These are phyloP conservation scores for Trichophyton schoenleinii DNA, from an alignment of 2,329 filamentous ascomycete genomes.

Conservation along the genomic window DNA sequence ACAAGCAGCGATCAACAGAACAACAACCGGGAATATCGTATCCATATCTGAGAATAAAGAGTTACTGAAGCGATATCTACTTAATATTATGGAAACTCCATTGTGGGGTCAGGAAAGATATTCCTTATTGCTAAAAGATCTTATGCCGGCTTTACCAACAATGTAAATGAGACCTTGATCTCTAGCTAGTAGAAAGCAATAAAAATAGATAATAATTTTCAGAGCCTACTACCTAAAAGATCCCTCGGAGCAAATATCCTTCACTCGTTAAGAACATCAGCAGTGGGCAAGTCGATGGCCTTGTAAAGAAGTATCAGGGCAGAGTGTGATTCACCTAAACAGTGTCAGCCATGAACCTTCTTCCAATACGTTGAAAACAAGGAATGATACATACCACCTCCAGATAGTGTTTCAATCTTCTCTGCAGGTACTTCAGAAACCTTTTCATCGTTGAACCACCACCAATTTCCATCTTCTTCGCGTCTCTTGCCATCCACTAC, in stretches of 20 bases:
- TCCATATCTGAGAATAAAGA: background rate
- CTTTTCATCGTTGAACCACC: constrained; percentile 99
- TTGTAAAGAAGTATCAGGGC: constrained; percentile 40
- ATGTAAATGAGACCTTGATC: background rate
- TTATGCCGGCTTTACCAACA: background rate
- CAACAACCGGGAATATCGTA: background rate
- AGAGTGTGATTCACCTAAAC: constrained; percentile 38
- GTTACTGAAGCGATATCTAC: background rate
- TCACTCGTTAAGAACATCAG: constrained; percentile 24
- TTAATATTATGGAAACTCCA: background rate
- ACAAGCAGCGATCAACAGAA: background rate
- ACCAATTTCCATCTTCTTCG: constrained; percentile 89
- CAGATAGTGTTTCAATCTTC: constrained; percentile 79
- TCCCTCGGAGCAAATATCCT: background rate
- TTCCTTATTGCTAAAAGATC: background rate
- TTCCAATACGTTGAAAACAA: background rate
- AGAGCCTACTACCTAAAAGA: background rate
- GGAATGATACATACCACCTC: constrained; percentile 52
- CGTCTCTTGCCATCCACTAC: constrained; percentile 54
- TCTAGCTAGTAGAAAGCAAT: background rate
- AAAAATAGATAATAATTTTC: background rate
- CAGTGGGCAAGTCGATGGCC: constrained; percentile 37
- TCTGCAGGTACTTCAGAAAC: constrained; percentile 83
- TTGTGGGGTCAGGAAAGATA: background rate
- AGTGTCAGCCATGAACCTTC: background rate